These are phyloP conservation scores for Suillus decipiens DNA, from an alignment of 768 basidiomycete species.

Conservation along the genomic window DNA sequence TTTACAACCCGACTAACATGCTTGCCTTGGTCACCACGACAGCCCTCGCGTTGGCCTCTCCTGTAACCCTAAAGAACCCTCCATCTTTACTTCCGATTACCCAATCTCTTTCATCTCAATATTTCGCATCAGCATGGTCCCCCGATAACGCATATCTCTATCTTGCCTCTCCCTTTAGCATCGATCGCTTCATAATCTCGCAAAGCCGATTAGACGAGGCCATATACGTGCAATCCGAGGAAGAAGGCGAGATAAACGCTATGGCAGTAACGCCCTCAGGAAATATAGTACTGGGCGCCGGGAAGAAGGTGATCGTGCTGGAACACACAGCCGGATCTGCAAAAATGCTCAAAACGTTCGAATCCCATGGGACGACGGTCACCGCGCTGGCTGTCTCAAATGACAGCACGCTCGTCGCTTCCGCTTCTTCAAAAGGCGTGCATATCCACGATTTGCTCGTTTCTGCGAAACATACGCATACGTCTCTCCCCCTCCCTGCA, in stretches of 20 bases:
- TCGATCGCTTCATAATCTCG: slow-evolving; percentile 55
- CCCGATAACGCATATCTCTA: slow-evolving; percentile 56
- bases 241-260: slow-evolving; percentile 29
- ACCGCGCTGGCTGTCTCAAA: slow-evolving; percentile 60
- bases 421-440: slow-evolving; percentile 50
- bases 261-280: slow-evolving; percentile 36
- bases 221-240: slow-evolving; percentile 36
- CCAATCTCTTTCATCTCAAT: slow-evolving; percentile 9
- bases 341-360: slow-evolving; percentile 49
- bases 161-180: slow-evolving; percentile 46
- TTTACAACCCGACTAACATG: slow-evolving; percentile 33
- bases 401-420: slow-evolving; percentile 57
- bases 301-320: slow-evolving; percentile 49
- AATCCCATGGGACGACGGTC: slow-evolving; percentile 51
- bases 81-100: slow-evolving; percentile 42
- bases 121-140: slow-evolving; percentile 53
- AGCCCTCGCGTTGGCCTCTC: slow-evolving; percentile 46
- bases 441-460: slow-evolving; percentile 62
- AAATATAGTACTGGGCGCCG: slow-evolving; percentile 50
- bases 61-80: slow-evolving; percentile 43
- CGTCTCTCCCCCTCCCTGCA: slow-evolving; percentile 49
- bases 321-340: slow-evolving; percentile 43
- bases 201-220: slow-evolving; percentile 43
- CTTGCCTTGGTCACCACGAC: slow-evolving; percentile 50
- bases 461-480: slow-evolving; percentile 50